Evolutionary conservation across 176 grass and related monocot species (phyloP), one percentile per base, ranked within the genome.

Genomic region (Oryza officinalis): DNA sequence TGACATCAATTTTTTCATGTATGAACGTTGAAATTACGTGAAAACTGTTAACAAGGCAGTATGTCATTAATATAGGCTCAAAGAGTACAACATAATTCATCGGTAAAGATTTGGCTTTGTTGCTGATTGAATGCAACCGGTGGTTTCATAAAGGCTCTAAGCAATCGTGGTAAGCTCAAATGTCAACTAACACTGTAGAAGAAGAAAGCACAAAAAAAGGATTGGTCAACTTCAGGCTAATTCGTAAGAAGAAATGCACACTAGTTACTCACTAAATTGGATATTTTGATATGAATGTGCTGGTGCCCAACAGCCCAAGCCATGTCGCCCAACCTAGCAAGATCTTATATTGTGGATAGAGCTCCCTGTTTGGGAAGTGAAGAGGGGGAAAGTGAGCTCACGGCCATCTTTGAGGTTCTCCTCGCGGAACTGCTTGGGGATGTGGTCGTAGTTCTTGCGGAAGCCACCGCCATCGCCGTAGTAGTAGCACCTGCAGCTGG

Each of bases 341-440:
- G 84, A 86, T 79, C 5, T 3, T 67, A 22, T 2, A 22, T 2
- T 23, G 18, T 22, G 13, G 12, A 38, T 18, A 52, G 13, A 60
- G 9, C 44, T 13, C 11, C 44, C 44, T 27, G 13, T 8, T 22
- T 13, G 13, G 44, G 17, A 28, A 72, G 13, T 63, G 38, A 10
- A 54, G 57, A 26, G 14, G 22, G n/a, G 50, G 65, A 12, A 15
- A 43, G 72, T 0, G 67, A 67, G 71, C 91, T 90, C 32, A 98
- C 93, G 27, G 27, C 91, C 91, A 80, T 96, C 89, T 82, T 87
- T 88, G 73, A 95, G 92, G 88, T 94, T 91, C 72, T 93, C 88
- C 92, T 89, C 86, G 67, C 84, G 92, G 83, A 97, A 97, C 69
- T 91, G 88, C 74, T 91, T 91, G 27, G 96, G 92, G 57, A 94